phyloP scores from a whole-genome alignment of 176 grass and related monocot species.

The Microstegium vimineum region DNA sequence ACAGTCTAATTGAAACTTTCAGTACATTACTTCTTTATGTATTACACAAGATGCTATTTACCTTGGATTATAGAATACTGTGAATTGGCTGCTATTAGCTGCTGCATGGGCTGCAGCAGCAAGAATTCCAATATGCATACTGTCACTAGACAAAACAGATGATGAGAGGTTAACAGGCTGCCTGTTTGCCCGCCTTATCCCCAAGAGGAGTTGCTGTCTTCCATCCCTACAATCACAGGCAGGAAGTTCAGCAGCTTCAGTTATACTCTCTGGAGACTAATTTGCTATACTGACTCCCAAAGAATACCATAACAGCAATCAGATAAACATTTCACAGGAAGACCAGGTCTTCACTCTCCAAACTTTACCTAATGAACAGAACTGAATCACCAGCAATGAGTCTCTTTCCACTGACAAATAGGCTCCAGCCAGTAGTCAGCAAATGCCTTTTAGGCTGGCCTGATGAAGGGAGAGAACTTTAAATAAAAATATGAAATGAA shows the following conservation, averaged over 20 bases:
- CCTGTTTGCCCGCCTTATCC: slow-evolving; percentile 65
- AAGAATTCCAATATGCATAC: slow-evolving; percentile 89
- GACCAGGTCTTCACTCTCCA: slow-evolving; percentile 1
- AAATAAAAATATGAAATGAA: neutral
- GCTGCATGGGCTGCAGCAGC: slow-evolving; percentile 78
- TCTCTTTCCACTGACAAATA: slow-evolving; percentile 81
- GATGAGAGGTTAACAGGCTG: slow-evolving; percentile 72
- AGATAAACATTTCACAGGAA: neutral
- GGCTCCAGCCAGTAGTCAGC: slow-evolving; percentile 80
- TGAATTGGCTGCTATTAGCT: slow-evolving; percentile 71
- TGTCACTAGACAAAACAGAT: slow-evolving; percentile 75
- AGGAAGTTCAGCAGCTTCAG: slow-evolving; percentile 11
- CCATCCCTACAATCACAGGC: slow-evolving; percentile 44
- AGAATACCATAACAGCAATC: slow-evolving; percentile 8
- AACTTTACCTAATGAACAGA: slow-evolving; percentile 69
- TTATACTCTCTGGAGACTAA: slow-evolving; percentile 4
- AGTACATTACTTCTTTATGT: slow-evolving; percentile 5
- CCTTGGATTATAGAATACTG: slow-evolving; percentile 82
- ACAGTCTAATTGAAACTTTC: slow-evolving; percentile 5
- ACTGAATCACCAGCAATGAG: slow-evolving; percentile 82
- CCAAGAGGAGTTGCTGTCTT: slow-evolving; percentile 68
- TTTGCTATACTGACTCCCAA: slow-evolving; percentile 12
- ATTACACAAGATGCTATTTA: slow-evolving; percentile 31
- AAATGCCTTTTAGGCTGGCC: slow-evolving; percentile 87
- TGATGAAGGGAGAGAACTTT: slow-evolving; percentile 36